A percentile compares a stretch with the other conserved stretches of the same genome.
Evolutionary conservation across 2,329 filamentous ascomycete genomes (phyloP).

Genomic region (Pseudocercospora vitis): DNA sequence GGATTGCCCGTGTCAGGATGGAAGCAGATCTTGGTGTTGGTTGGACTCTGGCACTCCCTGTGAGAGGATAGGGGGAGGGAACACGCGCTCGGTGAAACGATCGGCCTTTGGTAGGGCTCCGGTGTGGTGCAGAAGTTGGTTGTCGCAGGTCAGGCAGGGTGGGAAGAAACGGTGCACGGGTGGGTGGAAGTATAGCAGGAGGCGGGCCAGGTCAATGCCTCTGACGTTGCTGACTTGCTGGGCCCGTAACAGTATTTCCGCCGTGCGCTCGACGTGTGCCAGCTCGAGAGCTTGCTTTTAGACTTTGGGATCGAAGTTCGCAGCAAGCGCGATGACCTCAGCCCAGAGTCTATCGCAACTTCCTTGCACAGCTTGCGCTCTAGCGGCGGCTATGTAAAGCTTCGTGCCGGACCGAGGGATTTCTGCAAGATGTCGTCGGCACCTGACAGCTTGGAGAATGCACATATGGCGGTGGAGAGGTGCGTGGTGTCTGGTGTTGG

Average conservation of each 20-base stretch:
- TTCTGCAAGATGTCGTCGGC: too few relatives aligned
- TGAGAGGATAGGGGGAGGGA: not conserved
- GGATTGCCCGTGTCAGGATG: not conserved
- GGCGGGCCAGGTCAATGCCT: too few relatives aligned
- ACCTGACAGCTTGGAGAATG: too few relatives aligned
- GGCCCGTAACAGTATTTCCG: too few relatives aligned
- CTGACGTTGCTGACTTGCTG: not conserved
- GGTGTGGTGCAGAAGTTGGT: not conserved
- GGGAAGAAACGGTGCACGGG: not conserved
- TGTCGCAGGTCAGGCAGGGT: slow-evolving; percentile 4
- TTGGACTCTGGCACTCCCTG: slow-evolving; percentile 2
- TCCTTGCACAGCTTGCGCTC: too few relatives aligned
- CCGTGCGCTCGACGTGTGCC: too few relatives aligned
- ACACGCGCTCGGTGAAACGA: slow-evolving; percentile 5
- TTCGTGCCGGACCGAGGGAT: not conserved
- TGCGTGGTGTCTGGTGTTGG: not conserved
- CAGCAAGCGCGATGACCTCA: too few relatives aligned
- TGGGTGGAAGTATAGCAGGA: not conserved
- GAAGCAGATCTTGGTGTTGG: slow-evolving; percentile 1
- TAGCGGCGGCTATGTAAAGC: not conserved
- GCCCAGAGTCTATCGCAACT: too few relatives aligned
- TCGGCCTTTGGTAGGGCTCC: not conserved
- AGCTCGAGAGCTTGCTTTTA: too few relatives aligned
- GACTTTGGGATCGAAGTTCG: too few relatives aligned
- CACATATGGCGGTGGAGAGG: too few relatives aligned